These are phyloP conservation scores for Verticillium tricorpus DNA, from an alignment of 2,329 filamentous ascomycete genomes.

Conservation along the genomic window DNA sequence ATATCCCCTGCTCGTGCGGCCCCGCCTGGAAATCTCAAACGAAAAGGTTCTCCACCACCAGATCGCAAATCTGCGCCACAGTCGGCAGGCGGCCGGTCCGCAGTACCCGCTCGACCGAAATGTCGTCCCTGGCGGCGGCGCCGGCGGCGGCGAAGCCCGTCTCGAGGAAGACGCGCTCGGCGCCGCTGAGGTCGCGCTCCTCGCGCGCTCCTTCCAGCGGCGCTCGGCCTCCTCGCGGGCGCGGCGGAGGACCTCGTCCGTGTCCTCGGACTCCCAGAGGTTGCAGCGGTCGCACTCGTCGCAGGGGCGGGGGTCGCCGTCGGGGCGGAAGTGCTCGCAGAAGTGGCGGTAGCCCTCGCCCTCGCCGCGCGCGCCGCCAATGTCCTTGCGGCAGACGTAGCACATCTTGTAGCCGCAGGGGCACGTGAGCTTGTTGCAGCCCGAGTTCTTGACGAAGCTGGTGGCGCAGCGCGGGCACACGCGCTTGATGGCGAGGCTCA, in stretches of 20 bases:
- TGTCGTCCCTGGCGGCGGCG: conserved; percentile 7
- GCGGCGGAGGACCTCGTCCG: conserved; percentile 60
- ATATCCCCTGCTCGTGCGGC: too few species aligned
- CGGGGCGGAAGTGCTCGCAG: conserved; percentile 88
- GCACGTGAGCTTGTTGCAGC: conserved; percentile 96
- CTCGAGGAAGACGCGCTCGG: conserved; percentile 53
- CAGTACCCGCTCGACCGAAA: conserved; percentile 27
- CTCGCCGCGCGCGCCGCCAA: conserved; percentile 38
- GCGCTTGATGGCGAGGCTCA: conserved; percentile 90
- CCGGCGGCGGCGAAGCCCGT: conserved; percentile 37
- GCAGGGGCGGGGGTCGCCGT: conserved; percentile 68
- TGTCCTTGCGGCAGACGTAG: conserved; percentile 84
- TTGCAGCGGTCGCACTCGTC: conserved; percentile 77
- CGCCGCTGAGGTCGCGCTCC: conserved; percentile 48
- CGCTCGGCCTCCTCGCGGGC: conserved; percentile 69
- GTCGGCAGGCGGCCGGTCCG: conserved; percentile 29
- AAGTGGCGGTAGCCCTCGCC: conserved; percentile 86
- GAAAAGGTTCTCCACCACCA: conserved; percentile 38
- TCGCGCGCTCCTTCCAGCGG: conserved; percentile 64
- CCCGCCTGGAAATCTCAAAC: conserved; percentile 18
- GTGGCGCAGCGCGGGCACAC: conserved; percentile 90
- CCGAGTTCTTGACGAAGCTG: conserved; percentile 86
- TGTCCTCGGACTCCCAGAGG: conserved; percentile 72
- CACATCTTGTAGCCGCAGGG: conserved; percentile 98
- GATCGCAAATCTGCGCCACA: conserved; percentile 39